Percentiles rank a stretch among this genome's conserved stretches.
These are phyloP conservation scores for Calonectria crousiana DNA, from an alignment of 2,329 filamentous ascomycete species.

Conservation along the genomic window DNA sequence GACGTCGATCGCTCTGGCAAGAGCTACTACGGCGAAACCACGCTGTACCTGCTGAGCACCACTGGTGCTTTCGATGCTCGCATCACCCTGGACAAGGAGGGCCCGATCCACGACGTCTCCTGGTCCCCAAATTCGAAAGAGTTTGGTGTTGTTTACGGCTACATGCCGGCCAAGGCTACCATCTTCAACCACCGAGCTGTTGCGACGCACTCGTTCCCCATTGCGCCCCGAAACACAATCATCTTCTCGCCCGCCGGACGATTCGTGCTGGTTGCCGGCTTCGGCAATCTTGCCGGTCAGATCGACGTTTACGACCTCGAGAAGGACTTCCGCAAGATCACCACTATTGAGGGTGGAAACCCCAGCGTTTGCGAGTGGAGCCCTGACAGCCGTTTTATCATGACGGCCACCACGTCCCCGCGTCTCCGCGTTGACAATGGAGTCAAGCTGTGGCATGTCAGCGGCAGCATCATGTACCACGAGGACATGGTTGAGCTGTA, in stretches of 20 bases:
- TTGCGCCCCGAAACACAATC: conserved; percentile 93
- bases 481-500: conserved; percentile 96
- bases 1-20: conserved; percentile 99
- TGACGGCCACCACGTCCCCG: conserved; percentile 98
- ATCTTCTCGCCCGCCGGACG: conserved; percentile 93
- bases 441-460: conserved; percentile 93
- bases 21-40: conserved; percentile 99
- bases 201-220: conserved; percentile 85
- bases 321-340: conserved; percentile 92
- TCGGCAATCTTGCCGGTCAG: conserved; percentile 96
- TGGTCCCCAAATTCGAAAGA: conserved; percentile 99
- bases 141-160: conserved; percentile 97
- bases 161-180: conserved; percentile 99
- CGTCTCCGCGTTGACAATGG: conserved; percentile 97
- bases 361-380: conserved; percentile 98
- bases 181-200: conserved; percentile 94
- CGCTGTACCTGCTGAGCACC: conserved; percentile 92
- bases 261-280: conserved; percentile 93
- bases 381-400: conserved; percentile 92
- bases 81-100: conserved; percentile 94
- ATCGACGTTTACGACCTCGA: conserved; percentile 98
- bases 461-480: conserved; percentile 91
- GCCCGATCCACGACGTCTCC: conserved; percentile 96
- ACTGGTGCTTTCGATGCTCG: conserved; percentile 94
- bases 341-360: conserved; percentile 95